These are phyloP conservation scores for Saccharum spontaneum DNA, from an alignment of 176 grass and related monocot species.

Conservation along the genomic window DNA sequence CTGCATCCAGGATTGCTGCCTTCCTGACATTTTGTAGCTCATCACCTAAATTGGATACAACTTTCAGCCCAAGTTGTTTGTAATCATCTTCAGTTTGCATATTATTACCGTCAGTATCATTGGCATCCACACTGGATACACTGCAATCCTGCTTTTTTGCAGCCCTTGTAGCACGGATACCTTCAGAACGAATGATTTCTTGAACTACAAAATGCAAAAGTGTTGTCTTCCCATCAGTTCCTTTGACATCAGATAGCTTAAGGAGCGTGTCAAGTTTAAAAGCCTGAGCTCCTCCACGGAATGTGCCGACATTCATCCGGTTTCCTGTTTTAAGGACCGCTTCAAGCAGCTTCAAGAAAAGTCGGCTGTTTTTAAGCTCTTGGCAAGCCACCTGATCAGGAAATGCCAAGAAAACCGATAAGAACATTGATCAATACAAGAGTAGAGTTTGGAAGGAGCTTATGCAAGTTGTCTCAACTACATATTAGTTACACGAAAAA, in stretches of 20 bases:
- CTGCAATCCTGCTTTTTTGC: conserved; percentile 42
- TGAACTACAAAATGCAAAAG: conserved; percentile 84
- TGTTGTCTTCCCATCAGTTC: conserved; percentile 84
- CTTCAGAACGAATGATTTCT: conserved; percentile 84
- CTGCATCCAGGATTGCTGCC: conserved; percentile 67
- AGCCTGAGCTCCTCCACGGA: conserved; percentile 77
- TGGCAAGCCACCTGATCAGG: conserved; percentile 66
- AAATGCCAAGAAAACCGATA: conserved; percentile 33
- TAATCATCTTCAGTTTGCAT: conserved; percentile 62
- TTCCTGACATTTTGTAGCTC: conserved; percentile 76
- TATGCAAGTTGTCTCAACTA: not conserved
- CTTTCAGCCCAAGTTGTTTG: conserved; percentile 62
- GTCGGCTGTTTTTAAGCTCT: conserved; percentile 68
- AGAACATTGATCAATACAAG: not conserved
- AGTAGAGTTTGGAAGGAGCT: not conserved
- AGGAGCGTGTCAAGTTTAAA: conserved; percentile 90
- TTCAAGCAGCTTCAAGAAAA: conserved; percentile 93
- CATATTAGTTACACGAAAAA: not conserved
- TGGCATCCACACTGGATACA: conserved; percentile 18
- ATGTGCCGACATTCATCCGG: conserved; percentile 85
- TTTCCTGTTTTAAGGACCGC: conserved; percentile 91
- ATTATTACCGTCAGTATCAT: conserved; percentile 34
- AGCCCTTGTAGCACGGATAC: conserved; percentile 52
- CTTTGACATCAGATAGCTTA: conserved; percentile 84
- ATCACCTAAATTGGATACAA: conserved; percentile 67